Evolutionary conservation across 495 filamentous ascomycete genomes (phyloP), one percentile per base, ranked within the genome.

Genomic region (Aspergillus bridgeri): DNA sequence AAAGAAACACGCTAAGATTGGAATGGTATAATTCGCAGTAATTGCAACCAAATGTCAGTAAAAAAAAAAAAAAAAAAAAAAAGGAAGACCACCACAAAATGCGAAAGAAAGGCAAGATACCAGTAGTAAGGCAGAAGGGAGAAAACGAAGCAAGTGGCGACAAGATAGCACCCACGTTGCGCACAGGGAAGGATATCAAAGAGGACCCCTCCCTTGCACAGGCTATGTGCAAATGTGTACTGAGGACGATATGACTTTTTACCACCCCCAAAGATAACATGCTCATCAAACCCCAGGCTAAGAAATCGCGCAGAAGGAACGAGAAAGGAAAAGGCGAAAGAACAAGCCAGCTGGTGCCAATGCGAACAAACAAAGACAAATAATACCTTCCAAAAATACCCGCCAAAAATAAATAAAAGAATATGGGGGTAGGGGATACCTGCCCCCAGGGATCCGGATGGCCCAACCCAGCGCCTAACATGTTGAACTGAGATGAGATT

Each of bases 391-490:
- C 33, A 38, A 38, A 38, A 3, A 38, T 38, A 15, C 9, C 33
- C 33, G 33, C 33, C 33, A 38, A 38, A 38, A 13, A 38, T 9
- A 38, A 38, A 38, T 2, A 38, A 38, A 38, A 38, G 5, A 38
- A 38, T 1, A 38, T 38, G 33, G 33, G 33, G 33, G 17, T 15
- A 38, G 9, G 33, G 13, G 9, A 38, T 13, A 38, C 33, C 7
- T 38, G 17, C 11, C 33, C 33, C 13, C 33, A 38, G 33, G 13
- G 33, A 38, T 38, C 33, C 33, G 3, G 33, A 59, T 64, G 59
- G 57, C 60, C 60, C 63, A 67, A 66, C 38, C 62, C 61, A 68
- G 66, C 70, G 69, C 71, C 69, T 60, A 67, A 60, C 29, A 65
- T 64, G 67, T 70, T 56, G 58, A 65, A 60, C 59, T 61, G 57